Conservation (phyloP, 2,329 filamentous ascomycete genomes). For the Plectosphaerella cucumerina region DNA sequence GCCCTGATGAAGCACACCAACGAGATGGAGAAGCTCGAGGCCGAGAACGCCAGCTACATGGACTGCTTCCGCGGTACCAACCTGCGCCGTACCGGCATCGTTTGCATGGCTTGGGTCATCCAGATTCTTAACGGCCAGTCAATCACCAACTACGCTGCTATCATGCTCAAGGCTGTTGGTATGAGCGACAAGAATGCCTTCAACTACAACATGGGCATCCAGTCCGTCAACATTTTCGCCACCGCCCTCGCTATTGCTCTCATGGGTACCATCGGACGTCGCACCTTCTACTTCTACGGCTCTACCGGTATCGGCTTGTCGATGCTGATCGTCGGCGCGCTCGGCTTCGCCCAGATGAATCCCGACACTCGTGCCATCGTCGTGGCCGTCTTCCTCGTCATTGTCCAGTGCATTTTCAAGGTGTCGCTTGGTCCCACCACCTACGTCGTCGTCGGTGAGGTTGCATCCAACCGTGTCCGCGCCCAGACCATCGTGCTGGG, state of each 20-base stretch:
- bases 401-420: conserved; percentile 37
- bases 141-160: conserved; percentile 50
- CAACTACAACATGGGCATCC: conserved; percentile 42
- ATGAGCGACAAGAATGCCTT: conserved; percentile 38
- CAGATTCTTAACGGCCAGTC: conserved; percentile 29
- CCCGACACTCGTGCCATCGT: conserved; percentile 19
- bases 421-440: conserved; percentile 38
- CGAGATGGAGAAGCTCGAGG: conserved; percentile 26
- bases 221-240: conserved; percentile 36
- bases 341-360: conserved; percentile 24
- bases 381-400: conserved; percentile 31
- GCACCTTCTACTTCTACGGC: conserved; percentile 34
- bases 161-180: conserved; percentile 47
- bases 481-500: conserved; percentile 41
- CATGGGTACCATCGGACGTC: conserved; percentile 32
- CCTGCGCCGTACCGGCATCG: conserved; percentile 24
- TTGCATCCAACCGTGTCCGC: conserved; percentile 36
- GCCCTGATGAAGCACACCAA: conserved; percentile 35
- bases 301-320: conserved; percentile 31
- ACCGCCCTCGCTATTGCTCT: conserved; percentile 34
- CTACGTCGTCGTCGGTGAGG: conserved; percentile 40
- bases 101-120: conserved; percentile 22
- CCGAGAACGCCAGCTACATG: conserved; percentile 24
- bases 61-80: conserved; percentile 35
- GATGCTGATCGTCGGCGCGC: conserved; percentile 36